phyloP scores from a whole-genome alignment of 2,329 filamentous ascomycete genomes.

The Geosmithia morbida region DNA sequence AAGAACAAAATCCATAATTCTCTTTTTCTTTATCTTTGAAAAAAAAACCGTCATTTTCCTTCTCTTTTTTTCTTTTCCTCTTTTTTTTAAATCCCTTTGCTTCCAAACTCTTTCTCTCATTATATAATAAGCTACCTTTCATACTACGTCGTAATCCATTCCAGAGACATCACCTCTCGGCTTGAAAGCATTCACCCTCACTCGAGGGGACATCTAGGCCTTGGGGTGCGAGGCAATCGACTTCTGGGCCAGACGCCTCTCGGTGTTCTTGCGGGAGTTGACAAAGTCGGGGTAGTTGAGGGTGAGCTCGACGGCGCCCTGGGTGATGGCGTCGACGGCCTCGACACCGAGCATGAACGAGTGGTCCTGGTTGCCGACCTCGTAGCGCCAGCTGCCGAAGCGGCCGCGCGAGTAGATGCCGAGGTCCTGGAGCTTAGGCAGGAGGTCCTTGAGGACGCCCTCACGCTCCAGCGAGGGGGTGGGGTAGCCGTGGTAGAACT shows the following conservation, averaged over 20 bases:
- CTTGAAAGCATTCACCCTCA: too few species aligned
- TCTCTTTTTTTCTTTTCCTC: neutral
- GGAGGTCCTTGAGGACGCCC: conserved; percentile 79
- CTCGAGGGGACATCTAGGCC: too few species aligned
- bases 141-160: too few species aligned
- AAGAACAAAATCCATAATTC: too few species aligned
- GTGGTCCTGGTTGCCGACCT: conserved; percentile 94
- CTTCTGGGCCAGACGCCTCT: conserved; percentile 26
- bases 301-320: conserved; percentile 78
- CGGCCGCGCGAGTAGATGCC: conserved; percentile 92
- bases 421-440: conserved; percentile 81
- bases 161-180: too few species aligned
- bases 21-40: too few species aligned
- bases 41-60: neutral
- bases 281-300: conserved; percentile 96
- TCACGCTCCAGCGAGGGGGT: conserved; percentile 92
- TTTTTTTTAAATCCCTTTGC: neutral
- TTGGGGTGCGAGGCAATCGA: neutral
- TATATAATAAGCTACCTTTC: neutral
- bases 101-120: neutral
- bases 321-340: conserved; percentile 80
- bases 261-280: conserved; percentile 56
- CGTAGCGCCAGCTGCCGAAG: conserved; percentile 97
- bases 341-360: conserved; percentile 96
- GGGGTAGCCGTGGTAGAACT: conserved; percentile 96